These are phyloP conservation scores for Gracilaria vermiculophylla DNA, from an alignment of 23 red algal species.

Conservation along the genomic window DNA sequence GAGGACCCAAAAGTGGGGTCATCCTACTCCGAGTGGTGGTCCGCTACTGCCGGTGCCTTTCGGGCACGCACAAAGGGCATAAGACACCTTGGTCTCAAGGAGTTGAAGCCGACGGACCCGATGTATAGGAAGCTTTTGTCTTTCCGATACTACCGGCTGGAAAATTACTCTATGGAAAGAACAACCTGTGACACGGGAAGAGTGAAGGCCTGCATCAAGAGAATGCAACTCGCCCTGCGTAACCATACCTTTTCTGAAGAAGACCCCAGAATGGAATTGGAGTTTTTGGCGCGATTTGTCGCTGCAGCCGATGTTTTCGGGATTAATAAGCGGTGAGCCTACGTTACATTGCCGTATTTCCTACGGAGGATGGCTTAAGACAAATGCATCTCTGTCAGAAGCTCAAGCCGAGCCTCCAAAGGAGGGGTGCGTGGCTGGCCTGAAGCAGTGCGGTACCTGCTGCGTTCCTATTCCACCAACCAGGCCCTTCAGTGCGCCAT, in stretches of 20 bases:
- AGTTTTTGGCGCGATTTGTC: background rate
- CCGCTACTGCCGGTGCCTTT: background rate
- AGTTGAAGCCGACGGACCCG: too few species aligned
- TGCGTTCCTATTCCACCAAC: background rate
- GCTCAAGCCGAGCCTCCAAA: background rate
- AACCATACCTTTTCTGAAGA: background rate
- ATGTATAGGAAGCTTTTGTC: too few species aligned
- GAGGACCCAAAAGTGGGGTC: too few species aligned
- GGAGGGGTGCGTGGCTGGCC: background rate
- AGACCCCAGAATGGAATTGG: background rate
- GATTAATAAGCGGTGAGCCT: too few species aligned
- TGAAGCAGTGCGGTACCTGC: background rate
- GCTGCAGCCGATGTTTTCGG: too few species aligned
- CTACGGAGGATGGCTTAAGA: too few species aligned
- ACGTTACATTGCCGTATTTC: too few species aligned
- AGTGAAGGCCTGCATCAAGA: too few species aligned
- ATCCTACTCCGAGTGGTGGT: background rate
- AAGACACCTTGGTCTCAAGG: background rate
- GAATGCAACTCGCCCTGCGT: too few species aligned
- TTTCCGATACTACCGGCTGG: too few species aligned
- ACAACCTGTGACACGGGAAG: background rate
- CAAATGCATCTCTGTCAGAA: too few species aligned
- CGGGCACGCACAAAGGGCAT: background rate
- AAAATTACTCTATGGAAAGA: too few species aligned
- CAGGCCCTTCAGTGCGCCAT: background rate